Conservation (phyloP, 2,329 filamentous ascomycete genomes). For the Hymenoscyphus occultus region DNA sequence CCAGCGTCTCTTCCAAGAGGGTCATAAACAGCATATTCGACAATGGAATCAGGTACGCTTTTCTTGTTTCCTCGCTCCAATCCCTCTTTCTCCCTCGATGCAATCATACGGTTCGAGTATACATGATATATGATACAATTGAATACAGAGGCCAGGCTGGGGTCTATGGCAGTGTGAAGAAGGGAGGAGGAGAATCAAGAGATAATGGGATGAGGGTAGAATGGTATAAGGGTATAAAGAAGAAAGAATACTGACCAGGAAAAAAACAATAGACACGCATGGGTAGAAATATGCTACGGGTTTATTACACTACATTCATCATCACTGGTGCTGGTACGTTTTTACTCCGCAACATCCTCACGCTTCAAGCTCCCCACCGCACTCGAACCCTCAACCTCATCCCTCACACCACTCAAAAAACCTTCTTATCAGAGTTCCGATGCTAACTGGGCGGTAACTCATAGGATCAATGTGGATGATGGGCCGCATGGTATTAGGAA, state of each 20-base stretch:
- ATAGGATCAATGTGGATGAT: slow-evolving; percentile 64
- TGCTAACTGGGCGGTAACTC: neutral
- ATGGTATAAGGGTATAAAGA: too few relatives aligned
- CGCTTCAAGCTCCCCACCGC: too few relatives aligned
- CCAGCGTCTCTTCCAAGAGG: slow-evolving; percentile 72
- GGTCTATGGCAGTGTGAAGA: too few relatives aligned
- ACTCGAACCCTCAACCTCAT: too few relatives aligned
- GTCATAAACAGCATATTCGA: slow-evolving; percentile 65
- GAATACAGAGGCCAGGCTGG: neutral
- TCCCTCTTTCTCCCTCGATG: too few relatives aligned
- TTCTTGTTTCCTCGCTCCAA: too few relatives aligned
- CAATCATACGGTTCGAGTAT: too few relatives aligned
- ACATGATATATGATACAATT: too few relatives aligned
- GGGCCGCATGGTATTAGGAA: slow-evolving; percentile 67
- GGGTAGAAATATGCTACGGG: slow-evolving; percentile 62
- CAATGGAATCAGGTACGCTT: slow-evolving; percentile 73
- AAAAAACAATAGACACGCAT: slow-evolving; percentile 52
- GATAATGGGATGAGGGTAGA: too few relatives aligned
- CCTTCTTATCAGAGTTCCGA: too few relatives aligned
- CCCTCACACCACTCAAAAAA: too few relatives aligned
- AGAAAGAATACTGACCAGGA: neutral
- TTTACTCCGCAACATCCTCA: neutral
- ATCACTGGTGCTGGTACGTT: slow-evolving; percentile 56
- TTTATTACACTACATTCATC: slow-evolving; percentile 67
- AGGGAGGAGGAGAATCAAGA: too few relatives aligned